Evolutionary conservation across 2,329 filamentous ascomycete species (phyloP).

Genomic region (Pyricularia sp.): DNA sequence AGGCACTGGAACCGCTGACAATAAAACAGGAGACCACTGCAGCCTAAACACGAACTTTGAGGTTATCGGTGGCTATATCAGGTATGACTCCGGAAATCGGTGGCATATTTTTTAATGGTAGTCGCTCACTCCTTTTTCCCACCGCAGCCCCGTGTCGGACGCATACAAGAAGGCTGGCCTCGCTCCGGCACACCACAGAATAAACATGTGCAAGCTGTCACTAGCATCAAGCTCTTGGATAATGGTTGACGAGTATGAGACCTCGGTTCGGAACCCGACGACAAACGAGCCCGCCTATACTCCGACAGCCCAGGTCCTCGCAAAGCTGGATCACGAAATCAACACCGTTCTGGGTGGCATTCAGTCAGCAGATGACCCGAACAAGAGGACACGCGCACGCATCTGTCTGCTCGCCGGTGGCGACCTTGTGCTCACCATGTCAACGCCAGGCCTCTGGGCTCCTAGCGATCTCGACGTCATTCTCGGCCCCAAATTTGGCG

Average conservation of each 20-base stretch:
- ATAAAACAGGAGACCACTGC: neutral
- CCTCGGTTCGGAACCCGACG: constrained; percentile 41
- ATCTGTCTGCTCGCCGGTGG: constrained; percentile 74
- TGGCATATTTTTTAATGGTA: neutral
- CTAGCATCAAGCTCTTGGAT: constrained; percentile 70
- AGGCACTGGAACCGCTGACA: neutral
- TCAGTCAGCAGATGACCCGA: constrained; percentile 55
- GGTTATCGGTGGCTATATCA: constrained; percentile 67
- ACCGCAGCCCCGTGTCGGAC: constrained; percentile 29
- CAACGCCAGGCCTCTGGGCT: constrained; percentile 68
- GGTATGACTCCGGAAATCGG: neutral
- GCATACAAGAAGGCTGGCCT: constrained; percentile 72
- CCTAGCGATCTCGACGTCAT: constrained; percentile 81
- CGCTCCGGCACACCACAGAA: constrained; percentile 60
- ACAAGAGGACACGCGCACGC: constrained; percentile 49
- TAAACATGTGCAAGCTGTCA: constrained; percentile 81
- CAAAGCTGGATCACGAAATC: constrained; percentile 87
- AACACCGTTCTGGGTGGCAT: constrained; percentile 67
- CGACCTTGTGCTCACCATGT: constrained; percentile 68
- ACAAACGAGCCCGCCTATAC: constrained; percentile 61
- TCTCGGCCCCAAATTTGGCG: constrained; percentile 63
- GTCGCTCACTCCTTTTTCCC: neutral
- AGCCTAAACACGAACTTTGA: constrained; percentile 45
- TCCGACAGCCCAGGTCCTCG: constrained; percentile 79
- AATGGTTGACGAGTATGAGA: constrained; percentile 82